A percentile compares a stretch with the other conserved stretches of the same genome.
Conservation (phyloP, 768 basidiomycete genomes). For the Russula vinacea region DNA sequence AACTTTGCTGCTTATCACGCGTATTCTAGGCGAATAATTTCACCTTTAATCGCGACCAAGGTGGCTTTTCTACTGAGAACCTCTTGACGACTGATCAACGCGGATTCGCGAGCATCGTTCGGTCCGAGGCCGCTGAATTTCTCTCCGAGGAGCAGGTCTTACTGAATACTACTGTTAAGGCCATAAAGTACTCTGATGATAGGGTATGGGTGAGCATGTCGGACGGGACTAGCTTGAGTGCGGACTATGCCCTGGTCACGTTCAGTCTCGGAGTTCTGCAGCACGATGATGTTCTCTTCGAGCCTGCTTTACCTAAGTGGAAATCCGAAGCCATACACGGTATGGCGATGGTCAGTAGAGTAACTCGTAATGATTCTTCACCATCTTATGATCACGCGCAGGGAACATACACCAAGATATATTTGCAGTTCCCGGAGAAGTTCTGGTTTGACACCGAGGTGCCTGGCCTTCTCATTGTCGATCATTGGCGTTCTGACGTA, state of each 20-base stretch:
- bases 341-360: constrained; percentile 50
- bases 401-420: constrained; percentile 66
- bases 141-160: constrained; percentile 46
- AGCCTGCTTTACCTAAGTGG: constrained; percentile 54
- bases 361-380: not conserved
- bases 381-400: constrained; percentile 27
- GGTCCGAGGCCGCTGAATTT: constrained; percentile 56
- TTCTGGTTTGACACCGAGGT: constrained; percentile 57
- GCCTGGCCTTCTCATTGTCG: not conserved
- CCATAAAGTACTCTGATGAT: constrained; percentile 45
- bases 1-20: constrained; percentile 40
- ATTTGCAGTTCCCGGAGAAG: constrained; percentile 56
- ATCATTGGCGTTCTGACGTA: constrained; percentile 3
- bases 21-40: constrained; percentile 57
- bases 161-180: constrained; percentile 50
- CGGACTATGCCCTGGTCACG: constrained; percentile 60
- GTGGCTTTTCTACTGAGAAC: constrained; percentile 58
- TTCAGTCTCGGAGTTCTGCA: constrained; percentile 72
- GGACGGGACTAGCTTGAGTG: constrained; percentile 44
- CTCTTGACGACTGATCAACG: constrained; percentile 56
- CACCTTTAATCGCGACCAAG: constrained; percentile 49
- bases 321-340: constrained; percentile 63
- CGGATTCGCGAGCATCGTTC: constrained; percentile 57
- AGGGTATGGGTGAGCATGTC: constrained; percentile 49
- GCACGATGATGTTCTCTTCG: constrained; percentile 55